phyloP scores from a whole-genome alignment of 2,329 filamentous ascomycete genomes.

The Rasamsonia emersonii region DNA sequence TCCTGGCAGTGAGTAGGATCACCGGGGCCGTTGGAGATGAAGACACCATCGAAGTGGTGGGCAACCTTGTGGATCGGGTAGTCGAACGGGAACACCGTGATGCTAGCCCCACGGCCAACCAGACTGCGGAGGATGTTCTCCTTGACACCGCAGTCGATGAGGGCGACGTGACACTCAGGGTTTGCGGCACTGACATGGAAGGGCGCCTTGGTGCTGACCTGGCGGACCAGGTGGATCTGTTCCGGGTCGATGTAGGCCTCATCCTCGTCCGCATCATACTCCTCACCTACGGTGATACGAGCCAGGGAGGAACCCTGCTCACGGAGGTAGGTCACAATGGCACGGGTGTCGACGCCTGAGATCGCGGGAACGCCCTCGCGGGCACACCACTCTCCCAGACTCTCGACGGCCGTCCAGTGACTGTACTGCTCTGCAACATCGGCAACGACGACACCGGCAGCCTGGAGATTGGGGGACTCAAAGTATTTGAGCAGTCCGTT shows the following conservation, averaged over 20 bases:
- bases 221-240: conserved; percentile 92
- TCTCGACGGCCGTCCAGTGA: conserved; percentile 98
- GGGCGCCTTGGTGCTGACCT: conserved; percentile 94
- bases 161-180: conserved; percentile 80
- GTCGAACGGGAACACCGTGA: conserved; percentile 92
- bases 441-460: conserved; percentile 88
- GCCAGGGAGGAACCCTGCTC: conserved; percentile 96
- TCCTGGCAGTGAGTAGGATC: conserved; percentile 95
- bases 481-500: conserved; percentile 94
- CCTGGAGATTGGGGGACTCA: conserved; percentile 95
- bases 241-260: conserved; percentile 92
- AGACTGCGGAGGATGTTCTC: conserved; percentile 97
- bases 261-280: conserved; percentile 97
- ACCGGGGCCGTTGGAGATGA: conserved; percentile 97
- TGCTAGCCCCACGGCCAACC: conserved; percentile 80
- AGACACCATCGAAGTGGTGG: conserved; percentile 95
- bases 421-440: conserved; percentile 92
- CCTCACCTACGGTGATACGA: conserved; percentile 87
- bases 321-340: conserved; percentile 88
- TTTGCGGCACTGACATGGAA: conserved; percentile 85
- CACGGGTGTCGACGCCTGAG: conserved; percentile 92
- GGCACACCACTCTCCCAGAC: conserved; percentile 86
- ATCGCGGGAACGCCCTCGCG: conserved; percentile 94
- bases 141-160: conserved; percentile 97
- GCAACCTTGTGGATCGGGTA: conserved; percentile 98